Base-by-base conservation (phyloP, 305 asterid species). In the Solanum chacoense region DNA sequence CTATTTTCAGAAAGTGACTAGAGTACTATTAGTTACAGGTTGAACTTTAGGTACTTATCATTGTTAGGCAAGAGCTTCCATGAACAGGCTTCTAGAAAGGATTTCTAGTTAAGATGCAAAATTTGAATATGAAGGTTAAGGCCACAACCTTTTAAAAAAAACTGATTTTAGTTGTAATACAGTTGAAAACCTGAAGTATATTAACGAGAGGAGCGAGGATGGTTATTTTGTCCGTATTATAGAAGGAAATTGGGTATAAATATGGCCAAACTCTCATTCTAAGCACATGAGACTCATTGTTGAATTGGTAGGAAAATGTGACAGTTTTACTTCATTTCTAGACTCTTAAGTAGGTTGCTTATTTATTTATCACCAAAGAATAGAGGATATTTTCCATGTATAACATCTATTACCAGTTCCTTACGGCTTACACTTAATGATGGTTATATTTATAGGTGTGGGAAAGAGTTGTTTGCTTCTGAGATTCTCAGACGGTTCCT, bases 391-490 rank as follows among this genome's bases (percentile, higher is more conserved):
- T 83, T 45, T 55, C 72, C 20, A 18, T 81, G 28, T 45, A 9
- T 83, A 83, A 20, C 73, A 83, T 83, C 73, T 50, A 45, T 11
- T 45, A 50, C 7, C 42, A 83, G 86, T 83, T 83, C 40, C 31
- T 29, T 50, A 42, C 2, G 59, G 59, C 59, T 42, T 42, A 20
- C 86, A 45, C 22, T 45, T 81, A 45, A 81, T 29, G 38, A 20
- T 59, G 50, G 87, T 59, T 83, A 18, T 50, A 45, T 77, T 77
- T 90, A 87, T 95, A 94, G 98, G 98, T 91, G 98, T 95, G 91
- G 98, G 98, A 85, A 95, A 95, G 94, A 95, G 97, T 94, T 94
- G 98, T 88, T 93, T 95, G 84, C 97, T 95, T 89, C 90, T 94
- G 90, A 96, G 95, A 71, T 94, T 95, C 91, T 94, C 98, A 67